A percentile compares a stretch with the other conserved stretches of the same genome.
These are phyloP conservation scores for Penicillium griseofulvum DNA, from an alignment of 2,329 filamentous ascomycete species.

Conservation along the genomic window DNA sequence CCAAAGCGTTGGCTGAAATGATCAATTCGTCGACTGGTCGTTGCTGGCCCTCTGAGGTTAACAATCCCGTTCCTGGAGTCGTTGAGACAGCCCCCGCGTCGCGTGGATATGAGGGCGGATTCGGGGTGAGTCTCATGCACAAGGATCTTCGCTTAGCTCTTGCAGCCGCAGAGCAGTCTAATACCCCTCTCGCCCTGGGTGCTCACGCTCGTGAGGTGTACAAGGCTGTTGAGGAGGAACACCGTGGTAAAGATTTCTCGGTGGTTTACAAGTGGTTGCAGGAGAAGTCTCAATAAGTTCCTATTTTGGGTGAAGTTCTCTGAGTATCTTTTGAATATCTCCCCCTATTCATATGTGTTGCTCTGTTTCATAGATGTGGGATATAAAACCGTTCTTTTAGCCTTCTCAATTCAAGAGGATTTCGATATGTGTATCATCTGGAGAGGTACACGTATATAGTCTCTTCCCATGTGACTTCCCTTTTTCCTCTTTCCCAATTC, in stretches of 20 bases:
- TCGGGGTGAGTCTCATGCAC: slow-evolving; percentile 74
- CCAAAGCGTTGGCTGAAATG: slow-evolving; percentile 71
- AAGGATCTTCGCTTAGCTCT: slow-evolving; percentile 76
- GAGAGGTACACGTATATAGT: not conserved
- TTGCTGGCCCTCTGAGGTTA: slow-evolving; percentile 94
- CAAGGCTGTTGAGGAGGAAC: slow-evolving; percentile 60
- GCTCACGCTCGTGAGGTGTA: slow-evolving; percentile 66
- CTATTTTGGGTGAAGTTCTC: not conserved
- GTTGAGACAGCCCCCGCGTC: slow-evolving; percentile 71
- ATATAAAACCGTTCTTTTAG: not conserved
- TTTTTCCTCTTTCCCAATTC: not conserved
- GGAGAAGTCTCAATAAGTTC: slow-evolving; percentile 30
- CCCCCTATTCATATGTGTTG: not conserved
- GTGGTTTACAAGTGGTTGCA: slow-evolving; percentile 72
- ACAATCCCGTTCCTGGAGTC: slow-evolving; percentile 90
- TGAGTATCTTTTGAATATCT: not conserved
- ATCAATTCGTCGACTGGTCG: slow-evolving; percentile 92
- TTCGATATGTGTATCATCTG: not conserved
- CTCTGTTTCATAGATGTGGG: slow-evolving; percentile 3
- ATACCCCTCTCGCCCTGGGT: slow-evolving; percentile 64
- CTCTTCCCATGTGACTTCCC: slow-evolving; percentile 1
- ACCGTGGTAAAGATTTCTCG: slow-evolving; percentile 74
- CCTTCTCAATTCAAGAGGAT: not conserved
- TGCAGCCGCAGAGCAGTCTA: slow-evolving; percentile 66
- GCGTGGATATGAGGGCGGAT: slow-evolving; percentile 74